A percentile compares a stretch with the other conserved stretches of the same genome.
These are phyloP conservation scores for Boechera stricta DNA, from an alignment of 345 rosid species.

Conservation along the genomic window DNA sequence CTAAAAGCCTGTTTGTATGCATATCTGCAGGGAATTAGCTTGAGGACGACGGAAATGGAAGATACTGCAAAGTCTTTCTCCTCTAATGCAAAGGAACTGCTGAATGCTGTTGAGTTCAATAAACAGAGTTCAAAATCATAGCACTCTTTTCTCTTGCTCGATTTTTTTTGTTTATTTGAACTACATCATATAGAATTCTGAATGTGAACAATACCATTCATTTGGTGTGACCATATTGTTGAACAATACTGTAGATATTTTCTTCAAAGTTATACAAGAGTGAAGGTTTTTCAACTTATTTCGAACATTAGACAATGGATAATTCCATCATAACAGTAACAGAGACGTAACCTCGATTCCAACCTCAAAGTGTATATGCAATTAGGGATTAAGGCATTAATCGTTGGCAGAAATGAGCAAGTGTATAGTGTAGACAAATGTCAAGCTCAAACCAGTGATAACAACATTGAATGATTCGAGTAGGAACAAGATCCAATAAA, in stretches of 20 bases:
- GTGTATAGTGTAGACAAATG: background rate
- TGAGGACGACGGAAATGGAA: conserved; percentile 78
- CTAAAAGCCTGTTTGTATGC: no score
- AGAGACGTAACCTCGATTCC: background rate
- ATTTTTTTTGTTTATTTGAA: background rate
- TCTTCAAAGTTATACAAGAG: background rate
- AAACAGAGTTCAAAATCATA: conserved; percentile 50
- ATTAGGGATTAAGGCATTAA: no score
- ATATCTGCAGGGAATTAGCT: conserved; percentile 67
- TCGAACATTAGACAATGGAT: background rate
- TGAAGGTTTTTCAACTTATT: background rate
- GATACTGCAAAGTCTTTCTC: conserved; percentile 88
- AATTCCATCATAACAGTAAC: background rate
- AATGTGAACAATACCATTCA: background rate
- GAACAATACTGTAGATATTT: conserved; percentile 33
- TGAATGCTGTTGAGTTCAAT: conserved; percentile 68
- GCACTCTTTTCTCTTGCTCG: background rate
- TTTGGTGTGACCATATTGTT: conserved; percentile 4
- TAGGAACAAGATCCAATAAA: background rate
- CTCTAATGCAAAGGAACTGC: conserved; percentile 75
- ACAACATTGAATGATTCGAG: background rate
- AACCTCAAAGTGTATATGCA: background rate
- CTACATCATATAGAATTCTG: background rate
- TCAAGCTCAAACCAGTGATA: background rate
- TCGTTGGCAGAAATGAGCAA: no score